phyloP scores from a whole-genome alignment of 306 rosid genomes.

The Carpinus viminea region DNA sequence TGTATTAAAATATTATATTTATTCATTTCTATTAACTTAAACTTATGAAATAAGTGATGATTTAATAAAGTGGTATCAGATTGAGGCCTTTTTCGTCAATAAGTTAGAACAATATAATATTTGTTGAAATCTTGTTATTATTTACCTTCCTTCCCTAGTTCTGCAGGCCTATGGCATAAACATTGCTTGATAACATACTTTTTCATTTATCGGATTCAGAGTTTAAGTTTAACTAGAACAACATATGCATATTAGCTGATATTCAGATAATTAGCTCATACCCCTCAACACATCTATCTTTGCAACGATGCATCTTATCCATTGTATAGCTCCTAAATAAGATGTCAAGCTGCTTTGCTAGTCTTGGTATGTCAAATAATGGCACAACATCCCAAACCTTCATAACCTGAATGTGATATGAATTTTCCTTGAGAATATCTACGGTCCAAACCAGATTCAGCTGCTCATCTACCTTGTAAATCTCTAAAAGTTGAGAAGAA shows the following conservation, averaged over 20 bases:
- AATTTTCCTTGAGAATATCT: conserved; percentile 41
- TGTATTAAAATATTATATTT: too few relatives aligned
- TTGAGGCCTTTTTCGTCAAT: neutral
- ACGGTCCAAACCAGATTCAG: conserved; percentile 51
- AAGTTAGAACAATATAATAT: too few relatives aligned
- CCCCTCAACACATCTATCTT: conserved; percentile 32
- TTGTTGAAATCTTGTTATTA: too few relatives aligned
- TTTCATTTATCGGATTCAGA: too few relatives aligned
- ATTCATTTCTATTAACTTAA: too few relatives aligned
- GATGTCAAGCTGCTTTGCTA: conserved; percentile 33
- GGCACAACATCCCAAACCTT: conserved; percentile 52
- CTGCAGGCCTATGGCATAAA: too few relatives aligned
- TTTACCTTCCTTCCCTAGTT: too few relatives aligned
- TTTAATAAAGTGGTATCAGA: neutral
- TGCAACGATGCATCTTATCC: conserved; percentile 44
- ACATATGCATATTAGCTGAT: neutral
- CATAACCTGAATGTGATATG: conserved; percentile 40
- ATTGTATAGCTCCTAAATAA: conserved; percentile 30
- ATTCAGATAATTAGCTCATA: conserved; percentile 12
- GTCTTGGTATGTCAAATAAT: conserved; percentile 27
- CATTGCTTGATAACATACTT: too few relatives aligned
- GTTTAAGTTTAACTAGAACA: too few relatives aligned
- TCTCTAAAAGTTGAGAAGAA: conserved; percentile 39
- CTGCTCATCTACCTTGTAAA: conserved; percentile 38
- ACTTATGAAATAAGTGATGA: too few relatives aligned